Conservation (phyloP, 2,329 filamentous ascomycete genomes). For the Xylariaceae sp. region DNA sequence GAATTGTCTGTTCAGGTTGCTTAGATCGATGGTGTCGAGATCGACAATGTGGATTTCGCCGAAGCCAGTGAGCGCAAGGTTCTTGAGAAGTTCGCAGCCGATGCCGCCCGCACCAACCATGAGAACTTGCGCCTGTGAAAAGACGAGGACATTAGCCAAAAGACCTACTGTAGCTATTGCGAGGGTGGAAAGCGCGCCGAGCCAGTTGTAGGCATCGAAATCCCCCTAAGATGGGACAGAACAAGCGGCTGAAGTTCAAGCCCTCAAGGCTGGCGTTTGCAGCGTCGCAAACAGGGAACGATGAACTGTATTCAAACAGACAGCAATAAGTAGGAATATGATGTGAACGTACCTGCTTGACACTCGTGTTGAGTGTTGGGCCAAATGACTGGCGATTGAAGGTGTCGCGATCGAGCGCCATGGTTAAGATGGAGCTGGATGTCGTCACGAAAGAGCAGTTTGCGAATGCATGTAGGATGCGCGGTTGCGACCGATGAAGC, state of each 20-base stretch:
- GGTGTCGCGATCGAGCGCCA: conserved; percentile 43
- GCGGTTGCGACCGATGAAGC: not conserved
- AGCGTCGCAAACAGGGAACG: conserved; percentile 15
- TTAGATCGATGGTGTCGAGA: conserved; percentile 96
- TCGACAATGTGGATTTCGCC: conserved; percentile 93
- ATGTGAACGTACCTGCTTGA: conserved; percentile 58
- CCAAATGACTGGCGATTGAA: conserved; percentile 66
- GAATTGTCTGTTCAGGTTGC: conserved; percentile 96
- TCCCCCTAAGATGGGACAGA: not conserved
- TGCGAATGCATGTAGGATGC: conserved; percentile 24
- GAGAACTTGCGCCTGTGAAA: conserved; percentile 70
- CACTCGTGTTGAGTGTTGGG: conserved; percentile 54
- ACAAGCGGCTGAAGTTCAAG: conserved; percentile 9
- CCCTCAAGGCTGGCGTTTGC: conserved; percentile 1
- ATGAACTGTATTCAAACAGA: not conserved
- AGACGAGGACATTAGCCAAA: conserved; percentile 20
- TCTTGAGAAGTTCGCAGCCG: conserved; percentile 95
- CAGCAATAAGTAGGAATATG: not conserved
- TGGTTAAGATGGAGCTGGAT: conserved; percentile 23
- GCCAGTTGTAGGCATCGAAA: no score
- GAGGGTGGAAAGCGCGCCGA: no score
- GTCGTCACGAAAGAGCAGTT: conserved; percentile 17
- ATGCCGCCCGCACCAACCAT: conserved; percentile 97
- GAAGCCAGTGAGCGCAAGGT: conserved; percentile 87
- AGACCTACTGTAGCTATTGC: no score